phyloP scores from a whole-genome alignment of 805 yeast species.

The Ogataea trehalophila region DNA sequence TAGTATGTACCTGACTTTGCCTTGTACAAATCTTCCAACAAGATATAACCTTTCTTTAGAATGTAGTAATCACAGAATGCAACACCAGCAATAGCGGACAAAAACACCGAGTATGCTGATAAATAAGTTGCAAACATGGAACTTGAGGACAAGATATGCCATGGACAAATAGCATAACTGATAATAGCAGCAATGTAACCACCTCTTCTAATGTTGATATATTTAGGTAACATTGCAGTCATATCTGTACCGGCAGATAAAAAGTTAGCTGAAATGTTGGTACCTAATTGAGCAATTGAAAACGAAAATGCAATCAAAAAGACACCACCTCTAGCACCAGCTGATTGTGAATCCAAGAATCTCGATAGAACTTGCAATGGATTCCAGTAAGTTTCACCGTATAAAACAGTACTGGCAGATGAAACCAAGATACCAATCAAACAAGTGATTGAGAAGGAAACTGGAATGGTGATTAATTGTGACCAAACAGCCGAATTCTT shows the following conservation, averaged over 20 bases:
- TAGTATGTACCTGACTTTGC: conserved; percentile 45
- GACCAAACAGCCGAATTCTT: conserved; percentile 48
- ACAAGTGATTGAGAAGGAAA: conserved; percentile 75
- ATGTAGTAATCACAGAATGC: conserved; percentile 63
- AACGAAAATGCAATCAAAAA: conserved; percentile 68
- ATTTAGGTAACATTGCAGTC: conserved; percentile 60
- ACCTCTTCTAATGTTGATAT: conserved; percentile 73
- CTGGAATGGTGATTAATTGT: conserved; percentile 63
- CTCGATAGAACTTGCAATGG: conserved; percentile 72
- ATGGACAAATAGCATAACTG: conserved; percentile 73
- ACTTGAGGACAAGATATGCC: conserved; percentile 70
- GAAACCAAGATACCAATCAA: conserved; percentile 82
- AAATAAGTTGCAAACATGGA: conserved; percentile 75
- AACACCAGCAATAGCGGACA: conserved; percentile 80
- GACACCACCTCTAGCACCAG: conserved; percentile 74
- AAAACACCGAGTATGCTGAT: conserved; percentile 76
- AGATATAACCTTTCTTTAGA: conserved; percentile 68
- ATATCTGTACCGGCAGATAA: conserved; percentile 70
- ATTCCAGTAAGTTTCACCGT: conserved; percentile 73
- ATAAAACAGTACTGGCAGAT: conserved; percentile 66
- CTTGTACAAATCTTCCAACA: conserved; percentile 59
- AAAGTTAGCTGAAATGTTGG: conserved; percentile 70
- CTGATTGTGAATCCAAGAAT: conserved; percentile 49
- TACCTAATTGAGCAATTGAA: conserved; percentile 72
- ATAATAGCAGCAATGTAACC: conserved; percentile 70